phyloP scores from a whole-genome alignment of 2,329 filamentous ascomycete genomes.

The Bipolaris gigantea region DNA sequence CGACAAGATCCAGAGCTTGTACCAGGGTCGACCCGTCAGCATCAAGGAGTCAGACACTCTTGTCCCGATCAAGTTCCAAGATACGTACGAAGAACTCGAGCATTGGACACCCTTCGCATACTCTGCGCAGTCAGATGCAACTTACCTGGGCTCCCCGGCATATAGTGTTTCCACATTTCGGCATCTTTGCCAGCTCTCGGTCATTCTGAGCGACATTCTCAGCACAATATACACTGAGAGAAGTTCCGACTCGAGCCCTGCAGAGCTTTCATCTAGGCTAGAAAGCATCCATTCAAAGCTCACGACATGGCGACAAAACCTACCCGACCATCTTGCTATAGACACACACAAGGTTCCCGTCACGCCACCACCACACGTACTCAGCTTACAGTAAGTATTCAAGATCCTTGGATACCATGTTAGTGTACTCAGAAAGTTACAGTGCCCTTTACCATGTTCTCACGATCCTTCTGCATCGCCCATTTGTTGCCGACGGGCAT shows the following conservation, averaged over 20 bases:
- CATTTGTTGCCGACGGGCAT: conserved; percentile 56
- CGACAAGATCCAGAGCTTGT: conserved; percentile 60
- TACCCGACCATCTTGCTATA: conserved; percentile 51
- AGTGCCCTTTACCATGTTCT: conserved; percentile 55
- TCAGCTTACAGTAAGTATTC: conserved; percentile 29
- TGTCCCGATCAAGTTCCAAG: conserved; percentile 54
- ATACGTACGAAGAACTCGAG: conserved; percentile 58
- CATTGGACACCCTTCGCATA: conserved; percentile 54
- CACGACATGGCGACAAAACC: conserved; percentile 46
- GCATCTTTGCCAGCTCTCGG: conserved; percentile 49
- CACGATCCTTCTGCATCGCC: conserved; percentile 57
- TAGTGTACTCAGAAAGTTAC: neutral
- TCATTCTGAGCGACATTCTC: conserved; percentile 50
- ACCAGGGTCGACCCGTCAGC: conserved; percentile 56
- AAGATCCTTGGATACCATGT: neutral
- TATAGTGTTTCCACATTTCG: conserved; percentile 52
- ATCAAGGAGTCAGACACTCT: conserved; percentile 52
- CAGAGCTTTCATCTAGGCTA: conserved; percentile 44
- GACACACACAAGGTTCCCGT: conserved; percentile 33
- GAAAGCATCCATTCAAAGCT: conserved; percentile 48
- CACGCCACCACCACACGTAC: conserved; percentile 43
- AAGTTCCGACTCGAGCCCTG: conserved; percentile 33
- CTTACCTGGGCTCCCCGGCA: conserved; percentile 42
- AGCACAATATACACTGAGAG: conserved; percentile 47
- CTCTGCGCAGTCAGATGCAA: conserved; percentile 26